A percentile compares a stretch with the other conserved stretches of the same genome.
These are phyloP conservation scores for Penicillium sp. DNA, from an alignment of 2,329 filamentous ascomycete species.

Conservation along the genomic window DNA sequence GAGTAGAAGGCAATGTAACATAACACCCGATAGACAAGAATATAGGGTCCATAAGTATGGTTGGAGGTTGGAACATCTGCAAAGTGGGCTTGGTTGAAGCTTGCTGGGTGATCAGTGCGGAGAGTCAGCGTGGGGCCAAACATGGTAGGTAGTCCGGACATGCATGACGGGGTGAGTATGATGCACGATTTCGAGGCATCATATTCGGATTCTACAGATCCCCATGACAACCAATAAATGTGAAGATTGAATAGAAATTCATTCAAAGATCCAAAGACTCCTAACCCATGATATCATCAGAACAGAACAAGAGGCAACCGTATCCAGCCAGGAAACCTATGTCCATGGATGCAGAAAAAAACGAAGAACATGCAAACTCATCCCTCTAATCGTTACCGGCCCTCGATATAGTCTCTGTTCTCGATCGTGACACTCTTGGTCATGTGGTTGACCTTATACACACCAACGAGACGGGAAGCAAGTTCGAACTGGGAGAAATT, in stretches of 20 bases:
- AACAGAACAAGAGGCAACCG: conserved; percentile 29
- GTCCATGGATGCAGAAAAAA: conserved; percentile 28
- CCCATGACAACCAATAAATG: neutral
- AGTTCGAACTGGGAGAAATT: conserved; percentile 73
- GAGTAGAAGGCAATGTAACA: conserved; percentile 15
- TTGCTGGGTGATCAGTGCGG: conserved; percentile 12
- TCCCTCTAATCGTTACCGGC: conserved; percentile 36
- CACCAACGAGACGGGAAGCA: conserved; percentile 90
- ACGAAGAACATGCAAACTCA: conserved; percentile 18
- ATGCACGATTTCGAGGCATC: neutral
- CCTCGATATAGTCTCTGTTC: conserved; percentile 75
- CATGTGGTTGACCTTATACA: conserved; percentile 99
- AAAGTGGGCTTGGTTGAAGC: conserved; percentile 11
- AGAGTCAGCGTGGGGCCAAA: neutral
- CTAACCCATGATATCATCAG: conserved; percentile 36
- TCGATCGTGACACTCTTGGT: conserved; percentile 91
- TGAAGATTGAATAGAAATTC: neutral
- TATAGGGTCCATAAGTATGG: neutral
- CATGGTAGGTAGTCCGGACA: neutral
- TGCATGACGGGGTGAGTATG: too few species aligned
- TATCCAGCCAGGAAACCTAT: conserved; percentile 28
- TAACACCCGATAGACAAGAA: conserved; percentile 9
- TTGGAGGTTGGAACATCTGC: neutral
- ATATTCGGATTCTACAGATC: neutral
- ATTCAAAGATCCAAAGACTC: conserved; percentile 30